Percentiles rank a stretch among this genome's conserved stretches.
phyloP scores from a whole-genome alignment of 1,284 basidiomycete genomes.

The Ganoderma lucidum region DNA sequence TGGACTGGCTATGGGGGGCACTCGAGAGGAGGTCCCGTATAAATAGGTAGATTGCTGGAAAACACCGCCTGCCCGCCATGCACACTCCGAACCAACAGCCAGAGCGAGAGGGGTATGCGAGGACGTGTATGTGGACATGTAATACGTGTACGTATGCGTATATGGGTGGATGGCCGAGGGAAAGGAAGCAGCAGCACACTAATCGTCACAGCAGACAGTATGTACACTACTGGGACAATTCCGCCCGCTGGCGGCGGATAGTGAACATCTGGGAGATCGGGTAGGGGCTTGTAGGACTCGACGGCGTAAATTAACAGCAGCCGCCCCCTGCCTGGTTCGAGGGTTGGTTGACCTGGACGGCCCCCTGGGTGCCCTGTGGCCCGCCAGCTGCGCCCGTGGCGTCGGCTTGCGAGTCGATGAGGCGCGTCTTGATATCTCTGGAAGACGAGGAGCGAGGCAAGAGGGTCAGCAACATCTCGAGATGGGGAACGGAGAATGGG shows the following conservation, averaged over 20 bases:
- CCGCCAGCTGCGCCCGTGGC: conserved; percentile 55
- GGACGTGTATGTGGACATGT: conserved; percentile 19
- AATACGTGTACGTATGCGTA: conserved; percentile 27
- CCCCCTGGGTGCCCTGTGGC: conserved; percentile 54
- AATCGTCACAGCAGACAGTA: conserved; percentile 18
- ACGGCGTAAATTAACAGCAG: conserved; percentile 58
- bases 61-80: conserved; percentile 20
- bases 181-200: conserved; percentile 4
- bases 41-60: conserved; percentile 35
- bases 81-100: conserved; percentile 23
- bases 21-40: conserved; percentile 22
- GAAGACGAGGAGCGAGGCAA: not conserved
- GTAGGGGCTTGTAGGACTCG: not conserved
- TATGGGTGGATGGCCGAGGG: conserved; percentile 23
- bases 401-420: conserved; percentile 94
- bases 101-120: conserved; percentile 25
- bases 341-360: conserved; percentile 74
- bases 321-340: conserved; percentile 49
- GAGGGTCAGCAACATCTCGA: not conserved
- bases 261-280: not conserved
- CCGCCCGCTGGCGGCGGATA: not conserved
- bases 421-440: conserved; percentile 95
- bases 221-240: conserved; percentile 15
- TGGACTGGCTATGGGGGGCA: not conserved
- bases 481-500: not conserved